Conservation (phyloP, 139 green algal genomes). For the Micractinium conductrix region DNA sequence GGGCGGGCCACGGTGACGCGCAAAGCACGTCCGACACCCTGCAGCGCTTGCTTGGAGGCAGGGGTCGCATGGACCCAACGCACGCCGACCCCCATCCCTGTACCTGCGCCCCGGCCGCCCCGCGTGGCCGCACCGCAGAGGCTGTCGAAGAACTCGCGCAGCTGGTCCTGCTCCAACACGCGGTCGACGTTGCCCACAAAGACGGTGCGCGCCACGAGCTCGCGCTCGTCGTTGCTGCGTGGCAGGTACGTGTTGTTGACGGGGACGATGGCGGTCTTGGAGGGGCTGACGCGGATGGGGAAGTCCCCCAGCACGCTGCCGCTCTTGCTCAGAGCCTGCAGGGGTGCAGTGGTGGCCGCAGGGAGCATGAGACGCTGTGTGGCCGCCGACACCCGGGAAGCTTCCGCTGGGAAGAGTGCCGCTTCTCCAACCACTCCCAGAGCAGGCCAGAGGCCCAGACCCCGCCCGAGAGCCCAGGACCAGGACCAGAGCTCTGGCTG, state of each 20-base stretch:
- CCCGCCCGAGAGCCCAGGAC: no score
- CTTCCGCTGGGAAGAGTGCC: no score
- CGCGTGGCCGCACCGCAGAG: conserved; percentile 92
- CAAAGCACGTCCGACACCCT: background rate
- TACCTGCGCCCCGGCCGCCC: background rate
- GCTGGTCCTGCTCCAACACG: conserved; percentile 72
- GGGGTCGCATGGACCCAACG: no score
- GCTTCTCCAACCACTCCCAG: no score
- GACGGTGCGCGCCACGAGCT: conserved; percentile 83
- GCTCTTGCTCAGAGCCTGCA: conserved; percentile 70
- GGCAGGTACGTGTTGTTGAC: conserved; percentile 86
- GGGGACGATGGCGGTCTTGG: conserved; percentile 94
- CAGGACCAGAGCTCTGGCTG: no score
- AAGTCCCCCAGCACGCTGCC: conserved; percentile 75
- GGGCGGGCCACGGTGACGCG: background rate
- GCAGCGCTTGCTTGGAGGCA: no score
- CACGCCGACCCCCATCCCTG: no score
- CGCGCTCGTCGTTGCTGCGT: conserved; percentile 61
- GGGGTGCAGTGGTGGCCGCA: background rate
- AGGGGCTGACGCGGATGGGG: conserved; percentile 85
- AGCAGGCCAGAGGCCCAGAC: no score
- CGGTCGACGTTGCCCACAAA: conserved; percentile 98
- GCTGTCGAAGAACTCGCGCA: conserved; percentile 89
- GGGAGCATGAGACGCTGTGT: no score
- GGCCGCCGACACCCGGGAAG: no score